Base-by-base conservation (phyloP, 1,284 basidiomycete genomes). In the Puccinia brachypodii region DNA sequence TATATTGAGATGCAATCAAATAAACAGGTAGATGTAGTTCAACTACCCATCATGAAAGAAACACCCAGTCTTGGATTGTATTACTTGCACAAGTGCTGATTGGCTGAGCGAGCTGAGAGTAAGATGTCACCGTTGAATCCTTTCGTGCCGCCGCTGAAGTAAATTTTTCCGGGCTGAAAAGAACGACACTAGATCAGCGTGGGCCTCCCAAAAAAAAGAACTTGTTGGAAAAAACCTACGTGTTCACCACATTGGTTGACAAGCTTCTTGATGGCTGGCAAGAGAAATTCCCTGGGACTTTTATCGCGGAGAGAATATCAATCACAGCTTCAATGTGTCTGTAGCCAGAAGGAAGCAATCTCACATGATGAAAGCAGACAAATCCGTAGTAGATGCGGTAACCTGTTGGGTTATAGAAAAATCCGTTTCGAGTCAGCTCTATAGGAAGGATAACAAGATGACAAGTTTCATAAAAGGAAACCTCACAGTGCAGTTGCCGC, bases 81-180 rank as follows among this genome's bases (percentile, higher is more conserved):
- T 22, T 64, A 40, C 13, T 64, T 33, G 62, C 62, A 64, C 4
- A 40, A 16, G 4, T 64, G 36, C 62, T 40, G 38, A 36, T 64
- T 64, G 14, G 62, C 6, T 38, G 62, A 33, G n/a, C 62, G 62
- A 64, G 36, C 36, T 9, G 62, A 64, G 36, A 64, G 62, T 36
- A 33, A 64, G 36, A 64, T 64, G 62, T 64, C 62, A 22, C 36
- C 62, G 19, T 64, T 64, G 62, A 38, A 64, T 3, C 62, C 62
- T 64, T 64, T 64, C 4, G 62, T 40, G 16, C 62, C 62, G 36
- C 62, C 36, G 14, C 62, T 64, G 31, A 64, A 64, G 36, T 38
- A 64, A 6, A 64, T 64, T 8, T 64, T 64, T 7, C 62, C 62
- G 31, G 62, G 62, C 62, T 64, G 50, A n/a, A 64, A 19, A 22